Percentiles rank a stretch among this genome's conserved stretches.
These are phyloP conservation scores for Chaetomium cochliodes DNA, from an alignment of 495 filamentous ascomycete genomes.

Conservation along the genomic window DNA sequence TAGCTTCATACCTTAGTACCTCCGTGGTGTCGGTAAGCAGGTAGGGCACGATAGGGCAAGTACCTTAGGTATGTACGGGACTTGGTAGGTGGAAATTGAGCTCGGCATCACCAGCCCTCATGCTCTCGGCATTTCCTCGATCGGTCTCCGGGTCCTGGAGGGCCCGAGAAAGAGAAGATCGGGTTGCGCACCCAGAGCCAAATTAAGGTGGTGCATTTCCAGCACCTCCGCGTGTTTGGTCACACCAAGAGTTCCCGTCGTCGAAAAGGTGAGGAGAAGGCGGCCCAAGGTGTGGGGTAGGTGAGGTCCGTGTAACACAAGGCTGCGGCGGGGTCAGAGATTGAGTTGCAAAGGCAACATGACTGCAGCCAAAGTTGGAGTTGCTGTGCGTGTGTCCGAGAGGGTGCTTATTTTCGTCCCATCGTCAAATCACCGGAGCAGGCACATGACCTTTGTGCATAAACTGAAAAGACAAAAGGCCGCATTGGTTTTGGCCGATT, in stretches of 20 bases:
- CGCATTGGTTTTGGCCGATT: not conserved
- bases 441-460: slow-evolving; percentile 19
- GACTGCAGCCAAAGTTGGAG: not conserved
- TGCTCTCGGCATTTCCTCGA: not conserved
- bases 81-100: too few relatives aligned
- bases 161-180: not conserved
- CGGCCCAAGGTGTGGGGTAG: slow-evolving; percentile 16
- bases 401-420: not conserved
- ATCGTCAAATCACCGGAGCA: slow-evolving; percentile 7
- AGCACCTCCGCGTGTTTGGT: not conserved
- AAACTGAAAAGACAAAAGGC: not conserved
- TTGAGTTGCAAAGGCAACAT: not conserved
- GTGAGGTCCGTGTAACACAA: slow-evolving; percentile 10
- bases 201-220: not conserved
- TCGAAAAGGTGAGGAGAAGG: not conserved
- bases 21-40: too few relatives aligned
- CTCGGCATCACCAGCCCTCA: not conserved
- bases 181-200: not conserved
- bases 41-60: too few relatives aligned
- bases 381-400: not conserved
- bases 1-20: too few relatives aligned
- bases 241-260: not conserved
- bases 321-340: not conserved
- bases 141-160: not conserved
- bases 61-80: too few relatives aligned